Conservation (phyloP, 768 basidiomycete genomes). For the Pisolithus orientalis region DNA sequence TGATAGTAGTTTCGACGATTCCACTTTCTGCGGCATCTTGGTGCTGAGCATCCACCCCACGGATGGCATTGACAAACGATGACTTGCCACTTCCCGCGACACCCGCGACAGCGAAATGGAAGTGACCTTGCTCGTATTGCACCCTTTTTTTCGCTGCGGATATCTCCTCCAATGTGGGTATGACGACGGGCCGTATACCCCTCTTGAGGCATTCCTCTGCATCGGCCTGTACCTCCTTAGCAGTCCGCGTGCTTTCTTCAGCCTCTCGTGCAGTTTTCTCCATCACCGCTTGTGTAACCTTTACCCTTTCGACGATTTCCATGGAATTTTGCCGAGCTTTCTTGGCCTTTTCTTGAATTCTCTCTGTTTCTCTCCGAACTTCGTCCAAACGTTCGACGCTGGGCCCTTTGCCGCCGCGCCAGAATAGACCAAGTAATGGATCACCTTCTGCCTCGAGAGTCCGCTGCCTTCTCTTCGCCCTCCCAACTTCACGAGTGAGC, state of each 20-base stretch:
- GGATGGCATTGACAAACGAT: conserved; percentile 23
- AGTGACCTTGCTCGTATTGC: conserved; percentile 11
- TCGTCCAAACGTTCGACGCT: background rate
- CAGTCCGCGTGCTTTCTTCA: background rate
- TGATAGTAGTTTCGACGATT: conserved; percentile 17
- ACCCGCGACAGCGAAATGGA: conserved; percentile 25
- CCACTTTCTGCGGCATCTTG: conserved; percentile 16
- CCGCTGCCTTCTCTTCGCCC: background rate
- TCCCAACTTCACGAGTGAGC: background rate
- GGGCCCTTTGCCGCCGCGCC: too few relatives aligned
- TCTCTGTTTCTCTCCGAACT: background rate
- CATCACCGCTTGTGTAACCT: background rate
- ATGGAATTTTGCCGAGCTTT: background rate
- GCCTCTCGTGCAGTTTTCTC: background rate
- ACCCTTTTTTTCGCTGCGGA: conserved; percentile 1
- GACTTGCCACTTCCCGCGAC: conserved; percentile 24
- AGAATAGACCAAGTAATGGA: background rate
- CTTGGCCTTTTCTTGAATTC: background rate
- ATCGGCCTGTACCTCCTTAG: background rate
- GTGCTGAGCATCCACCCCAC: conserved; percentile 14
- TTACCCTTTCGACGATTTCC: background rate
- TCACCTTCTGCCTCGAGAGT: background rate
- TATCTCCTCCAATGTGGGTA: conserved; percentile 11
- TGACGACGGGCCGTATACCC: conserved; percentile 11
- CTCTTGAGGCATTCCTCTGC: conserved; percentile 3